Conservation (phyloP, 2,329 filamentous ascomycete species). For the Colletotrichum somersetense region DNA sequence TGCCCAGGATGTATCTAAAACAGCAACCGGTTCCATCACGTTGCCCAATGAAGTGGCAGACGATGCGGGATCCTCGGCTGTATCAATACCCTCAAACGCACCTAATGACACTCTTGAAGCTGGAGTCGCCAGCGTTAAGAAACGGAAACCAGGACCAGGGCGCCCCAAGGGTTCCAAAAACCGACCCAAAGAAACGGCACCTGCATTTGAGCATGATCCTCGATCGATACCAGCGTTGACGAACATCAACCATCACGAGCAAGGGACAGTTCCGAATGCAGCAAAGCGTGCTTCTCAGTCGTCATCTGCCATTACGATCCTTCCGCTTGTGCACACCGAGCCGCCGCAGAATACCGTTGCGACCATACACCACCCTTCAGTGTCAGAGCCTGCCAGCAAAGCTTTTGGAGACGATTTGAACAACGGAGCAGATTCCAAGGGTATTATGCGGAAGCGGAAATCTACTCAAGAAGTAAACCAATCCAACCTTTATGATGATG, state of each 20-base stretch:
- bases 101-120: not conserved
- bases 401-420: not conserved
- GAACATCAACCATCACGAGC: conserved; percentile 5
- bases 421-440: not conserved
- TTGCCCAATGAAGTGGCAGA: not conserved
- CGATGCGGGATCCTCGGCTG: not conserved
- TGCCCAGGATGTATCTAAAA: not conserved
- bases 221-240: not conserved
- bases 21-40: not conserved
- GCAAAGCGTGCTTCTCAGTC: not conserved
- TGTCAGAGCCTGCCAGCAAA: not conserved
- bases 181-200: conserved; percentile 53
- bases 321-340: not conserved
- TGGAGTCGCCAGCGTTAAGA: conserved; percentile 50
- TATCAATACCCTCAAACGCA: not conserved
- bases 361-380: not conserved
- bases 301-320: not conserved
- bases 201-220: not conserved
- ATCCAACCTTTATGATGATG: not conserved
- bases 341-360: not conserved
- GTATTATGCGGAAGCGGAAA: conserved; percentile 24
- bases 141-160: conserved; percentile 51
- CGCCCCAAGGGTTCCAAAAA: conserved; percentile 68
- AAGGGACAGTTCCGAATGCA: not conserved
- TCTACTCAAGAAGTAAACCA: not conserved